Evolutionary conservation across 805 yeast species (phyloP).

Genomic region (Sungouiozyma intestinalis): DNA sequence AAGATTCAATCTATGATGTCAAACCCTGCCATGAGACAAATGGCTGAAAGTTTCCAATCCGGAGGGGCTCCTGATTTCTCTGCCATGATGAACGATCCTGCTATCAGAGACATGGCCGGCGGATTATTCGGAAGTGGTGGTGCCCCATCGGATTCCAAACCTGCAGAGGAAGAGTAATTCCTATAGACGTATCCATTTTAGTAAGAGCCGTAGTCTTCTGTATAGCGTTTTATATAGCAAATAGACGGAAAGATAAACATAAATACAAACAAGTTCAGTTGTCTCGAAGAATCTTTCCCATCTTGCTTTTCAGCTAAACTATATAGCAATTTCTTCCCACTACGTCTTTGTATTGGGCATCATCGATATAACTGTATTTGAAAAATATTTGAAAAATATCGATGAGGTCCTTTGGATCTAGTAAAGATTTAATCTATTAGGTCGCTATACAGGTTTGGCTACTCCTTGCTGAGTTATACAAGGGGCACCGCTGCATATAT

Average conservation of each 20-base stretch:
- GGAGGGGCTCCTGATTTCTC: constrained; percentile 58
- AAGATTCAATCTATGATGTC: constrained; percentile 60
- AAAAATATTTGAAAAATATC: too few species aligned
- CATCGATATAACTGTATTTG: too few species aligned
- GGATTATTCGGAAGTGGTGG: constrained; percentile 53
- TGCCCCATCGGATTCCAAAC: constrained; percentile 5
- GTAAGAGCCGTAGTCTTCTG: not conserved
- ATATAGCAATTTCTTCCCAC: too few species aligned
- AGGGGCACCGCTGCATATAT: not conserved
- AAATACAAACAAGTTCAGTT: too few species aligned
- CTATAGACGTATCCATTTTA: not conserved
- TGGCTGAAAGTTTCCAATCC: constrained; percentile 69
- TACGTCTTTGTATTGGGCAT: too few species aligned
- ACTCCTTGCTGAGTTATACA: not conserved
- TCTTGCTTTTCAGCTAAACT: too few species aligned
- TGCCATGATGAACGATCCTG: constrained; percentile 74
- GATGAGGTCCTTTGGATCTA: too few species aligned
- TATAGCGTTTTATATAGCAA: too few species aligned
- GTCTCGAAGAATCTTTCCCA: too few species aligned
- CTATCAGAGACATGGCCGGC: constrained; percentile 59
- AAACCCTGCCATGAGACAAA: constrained; percentile 70
- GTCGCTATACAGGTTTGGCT: too few species aligned
- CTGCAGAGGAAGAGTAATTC: not conserved
- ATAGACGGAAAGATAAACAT: too few species aligned
- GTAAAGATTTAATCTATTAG: too few species aligned